These are phyloP conservation scores for Talaromyces sp. DNA, from an alignment of 2,329 filamentous ascomycete species.

Conservation along the genomic window DNA sequence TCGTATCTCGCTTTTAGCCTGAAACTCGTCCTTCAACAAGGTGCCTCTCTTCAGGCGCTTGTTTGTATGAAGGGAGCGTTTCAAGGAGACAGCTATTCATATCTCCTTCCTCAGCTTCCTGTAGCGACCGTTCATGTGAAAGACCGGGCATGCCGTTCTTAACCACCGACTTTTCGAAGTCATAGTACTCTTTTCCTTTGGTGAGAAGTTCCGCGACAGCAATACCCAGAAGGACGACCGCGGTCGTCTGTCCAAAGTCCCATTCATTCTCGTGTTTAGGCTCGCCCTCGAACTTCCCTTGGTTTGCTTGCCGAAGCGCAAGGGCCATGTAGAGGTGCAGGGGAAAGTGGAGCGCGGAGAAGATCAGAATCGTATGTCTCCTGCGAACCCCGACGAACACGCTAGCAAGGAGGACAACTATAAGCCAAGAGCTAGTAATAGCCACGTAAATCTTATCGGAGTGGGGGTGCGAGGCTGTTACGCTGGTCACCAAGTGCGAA, in stretches of 20 bases:
- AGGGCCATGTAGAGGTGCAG: conserved; percentile 29
- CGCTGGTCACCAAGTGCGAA: conserved; percentile 13
- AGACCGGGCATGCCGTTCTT: conserved; percentile 2
- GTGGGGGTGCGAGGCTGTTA: conserved; percentile 17
- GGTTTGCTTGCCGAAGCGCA: conserved; percentile 24
- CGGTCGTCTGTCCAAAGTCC: conserved; percentile 30
- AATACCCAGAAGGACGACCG: conserved; percentile 21
- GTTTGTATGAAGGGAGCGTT: neutral
- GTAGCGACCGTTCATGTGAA: neutral
- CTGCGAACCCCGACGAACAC: conserved; percentile 17
- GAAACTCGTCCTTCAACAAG: neutral
- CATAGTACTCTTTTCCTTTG: conserved; percentile 18
- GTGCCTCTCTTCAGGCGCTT: neutral
- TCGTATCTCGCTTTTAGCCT: neutral
- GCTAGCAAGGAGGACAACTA: neutral
- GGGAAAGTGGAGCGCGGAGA: conserved; percentile 24
- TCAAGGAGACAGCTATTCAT: neutral
- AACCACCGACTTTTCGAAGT: conserved; percentile 10
- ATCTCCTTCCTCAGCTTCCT: neutral
- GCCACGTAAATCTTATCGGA: conserved; percentile 16
- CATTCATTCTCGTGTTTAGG: conserved; percentile 23
- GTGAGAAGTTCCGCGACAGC: conserved; percentile 15
- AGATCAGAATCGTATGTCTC: conserved; percentile 17
- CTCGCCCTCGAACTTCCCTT: conserved; percentile 19
- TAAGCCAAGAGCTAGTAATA: neutral